phyloP scores from a whole-genome alignment of 495 filamentous ascomycete genomes.

The Hyphodiscus hymeniophilus region DNA sequence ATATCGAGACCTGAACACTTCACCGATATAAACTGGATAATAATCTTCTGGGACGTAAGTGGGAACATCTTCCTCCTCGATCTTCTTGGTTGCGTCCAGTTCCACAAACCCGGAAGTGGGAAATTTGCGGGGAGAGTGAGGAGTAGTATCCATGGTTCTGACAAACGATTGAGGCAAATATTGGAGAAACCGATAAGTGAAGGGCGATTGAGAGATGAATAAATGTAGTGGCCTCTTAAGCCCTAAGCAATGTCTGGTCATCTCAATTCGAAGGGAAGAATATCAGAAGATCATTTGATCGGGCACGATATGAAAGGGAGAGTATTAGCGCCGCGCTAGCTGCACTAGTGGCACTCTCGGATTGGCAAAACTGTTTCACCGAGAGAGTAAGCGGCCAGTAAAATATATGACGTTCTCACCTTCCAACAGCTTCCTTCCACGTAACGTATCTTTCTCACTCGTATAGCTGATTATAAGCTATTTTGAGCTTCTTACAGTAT shows the following conservation, averaged over 20 bases:
- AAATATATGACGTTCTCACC: too few species aligned
- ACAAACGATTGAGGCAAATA: slow-evolving; percentile 19
- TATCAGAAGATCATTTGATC: slow-evolving; percentile 17
- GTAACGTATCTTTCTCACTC: too few species aligned
- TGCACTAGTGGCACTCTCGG: too few species aligned
- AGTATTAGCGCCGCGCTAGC: too few species aligned
- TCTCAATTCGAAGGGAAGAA: slow-evolving; percentile 16
- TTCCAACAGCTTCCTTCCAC: too few species aligned
- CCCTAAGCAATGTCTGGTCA: slow-evolving; percentile 14
- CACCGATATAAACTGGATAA: slow-evolving; percentile 42
- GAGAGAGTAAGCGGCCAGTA: too few species aligned
- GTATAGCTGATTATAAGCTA: too few species aligned
- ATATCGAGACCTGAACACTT: slow-evolving; percentile 38
- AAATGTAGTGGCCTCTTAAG: slow-evolving; percentile 13
- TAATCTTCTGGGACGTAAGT: slow-evolving; percentile 34
- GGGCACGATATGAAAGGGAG: slow-evolving; percentile 6
- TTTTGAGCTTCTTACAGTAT: too few species aligned
- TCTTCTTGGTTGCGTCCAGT: slow-evolving; percentile 15
- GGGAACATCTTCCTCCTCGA: slow-evolving; percentile 40
- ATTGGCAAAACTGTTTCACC: too few species aligned
- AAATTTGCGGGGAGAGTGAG: slow-evolving; percentile 17
- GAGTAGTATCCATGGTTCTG: slow-evolving; percentile 16
- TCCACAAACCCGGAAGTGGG: slow-evolving; percentile 19
- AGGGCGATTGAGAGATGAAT: slow-evolving; percentile 16
- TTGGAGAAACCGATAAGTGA: slow-evolving; percentile 10